Evolutionary conservation across 768 basidiomycete species (phyloP), one percentile per base, ranked within the genome.

Genomic region (Psilocybe tampanensis): DNA sequence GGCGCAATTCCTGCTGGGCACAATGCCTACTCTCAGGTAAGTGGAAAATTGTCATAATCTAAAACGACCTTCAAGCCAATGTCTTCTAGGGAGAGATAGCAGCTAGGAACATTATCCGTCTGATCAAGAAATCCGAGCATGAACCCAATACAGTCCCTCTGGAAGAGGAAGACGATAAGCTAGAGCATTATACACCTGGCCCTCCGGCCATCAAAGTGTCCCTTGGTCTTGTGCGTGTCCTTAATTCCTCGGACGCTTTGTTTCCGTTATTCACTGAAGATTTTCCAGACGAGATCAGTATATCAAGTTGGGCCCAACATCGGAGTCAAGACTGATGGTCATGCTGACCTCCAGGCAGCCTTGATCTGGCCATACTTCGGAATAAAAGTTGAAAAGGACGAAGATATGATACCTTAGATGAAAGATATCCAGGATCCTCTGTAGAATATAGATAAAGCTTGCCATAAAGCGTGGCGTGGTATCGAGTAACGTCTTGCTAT

Each of bases 1-100:
- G 85, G 85, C 6, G 86, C 85, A 0, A 78, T 82, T 21, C 77
- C 82, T 21, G 85, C 86, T 12, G 86, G 84, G 0, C 81, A 85
- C 58, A 84, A 73, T 29, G 82, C 84, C 1, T 80, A 81, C 62
- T 74, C 71, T 34, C 84, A 85, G 72, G 78, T 75, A 15, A 43
- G 54, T 52, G 4, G 15, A 23, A 11, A 19, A 18, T 11, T 24
- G 42, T 33, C 19, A 11, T 22, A 33, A 11, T 32, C 45, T 34
- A 22, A 17, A 21, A 13, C 32, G 43, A n/a, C 11, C 15, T 12
- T 43, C 1, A 19, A 59, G 13, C n/a, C n/a, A 32, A 29, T 29
- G 29, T 2, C 8, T 32, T 32, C 2, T 42, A 77, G 80, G 76
- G 78, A 58, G 66, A 79, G 50, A 68, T 85, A 11, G 85, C 85